Base-by-base conservation (phyloP, 129 eudicot genomes). In the Escallonia herrerae region DNA sequence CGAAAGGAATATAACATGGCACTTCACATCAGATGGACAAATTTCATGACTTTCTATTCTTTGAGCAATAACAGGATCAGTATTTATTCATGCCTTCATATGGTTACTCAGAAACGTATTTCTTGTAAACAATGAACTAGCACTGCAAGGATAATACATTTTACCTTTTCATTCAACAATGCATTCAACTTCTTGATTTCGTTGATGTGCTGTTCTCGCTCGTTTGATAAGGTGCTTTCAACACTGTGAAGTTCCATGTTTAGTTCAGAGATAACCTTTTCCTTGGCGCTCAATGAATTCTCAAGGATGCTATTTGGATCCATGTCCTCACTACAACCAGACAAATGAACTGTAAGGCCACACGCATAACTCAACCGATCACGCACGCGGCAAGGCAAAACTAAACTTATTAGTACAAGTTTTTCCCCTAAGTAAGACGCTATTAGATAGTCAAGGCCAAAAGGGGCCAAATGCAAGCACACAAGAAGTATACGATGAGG, bases 171-270 rank as follows among this genome's bases (percentile, higher is more conserved):
- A 77, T 78, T 84, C 56, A 94, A 85, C 69, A 86, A 49, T 66
- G 93, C 79, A 60, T 90, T 94, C 81, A 94, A 77, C 74, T 78
- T 89, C 86, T 94, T 94, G 71, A 94, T 79, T 81, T 94, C 99
- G 58, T 78, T 80, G 54, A 94, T 74, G 64, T 94, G 89, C 33
- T 83, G 76, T 71, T 86, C 90, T 49, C 97, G 77, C 75, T 89
- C 99, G 76, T 78, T 70, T 49, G 97, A 81, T 72, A 94, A 78
- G 72, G 90, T 76, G 41, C 80, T 81, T 76, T 89, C 99, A 48
- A 94, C 72, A 42, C 69, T 86, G 76, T 89, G 96, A 73, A 94
- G 99, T 78, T 94, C 99, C 63, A 65, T 76, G 65, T 89, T 89
- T 63, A 94, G 78, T 68, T 94, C 99, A 50, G 99, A 94, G 61